phyloP scores from a whole-genome alignment of 306 rosid genomes.

The Arachis hypogaea region DNA sequence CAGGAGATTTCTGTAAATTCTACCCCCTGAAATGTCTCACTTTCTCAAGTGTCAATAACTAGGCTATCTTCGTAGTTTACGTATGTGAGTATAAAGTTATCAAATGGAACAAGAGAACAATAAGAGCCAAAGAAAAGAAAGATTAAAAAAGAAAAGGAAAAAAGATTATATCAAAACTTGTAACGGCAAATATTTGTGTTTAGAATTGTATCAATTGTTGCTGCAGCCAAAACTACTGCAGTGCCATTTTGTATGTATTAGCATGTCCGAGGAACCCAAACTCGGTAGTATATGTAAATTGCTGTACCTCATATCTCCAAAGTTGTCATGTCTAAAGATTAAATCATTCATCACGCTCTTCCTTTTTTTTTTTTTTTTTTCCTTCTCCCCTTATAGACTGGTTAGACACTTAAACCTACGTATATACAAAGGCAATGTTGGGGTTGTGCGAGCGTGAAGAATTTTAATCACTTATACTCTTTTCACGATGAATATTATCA shows the following conservation, averaged over 20 bases:
- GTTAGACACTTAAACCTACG: too few relatives aligned
- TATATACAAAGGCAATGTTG: too few relatives aligned
- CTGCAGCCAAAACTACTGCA: conserved; percentile 53
- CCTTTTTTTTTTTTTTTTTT: too few relatives aligned
- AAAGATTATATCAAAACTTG: conserved; percentile 36
- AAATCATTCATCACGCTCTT: too few relatives aligned
- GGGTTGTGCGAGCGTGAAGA: too few relatives aligned
- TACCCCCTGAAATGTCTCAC: conserved; percentile 58
- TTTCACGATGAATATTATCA: too few relatives aligned
- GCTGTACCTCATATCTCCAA: conserved; percentile 21
- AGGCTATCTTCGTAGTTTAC: conserved; percentile 37
- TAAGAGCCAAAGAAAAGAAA: neutral
- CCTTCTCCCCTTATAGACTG: too few relatives aligned
- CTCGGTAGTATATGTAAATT: conserved; percentile 38
- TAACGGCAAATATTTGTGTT: conserved; percentile 33
- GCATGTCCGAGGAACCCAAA: conserved; percentile 41
- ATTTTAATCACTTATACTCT: too few relatives aligned
- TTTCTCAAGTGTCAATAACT: conserved; percentile 64
- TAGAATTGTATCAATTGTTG: conserved; percentile 48
- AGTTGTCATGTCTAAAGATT: neutral
- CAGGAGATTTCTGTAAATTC: conserved; percentile 89
- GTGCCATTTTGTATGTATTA: conserved; percentile 56
- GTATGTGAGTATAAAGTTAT: conserved; percentile 38
- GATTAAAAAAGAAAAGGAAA: neutral
- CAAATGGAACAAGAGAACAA: conserved; percentile 14